These are phyloP conservation scores for Golubevia pallescens DNA, from an alignment of 1,284 basidiomycete species.

Conservation along the genomic window DNA sequence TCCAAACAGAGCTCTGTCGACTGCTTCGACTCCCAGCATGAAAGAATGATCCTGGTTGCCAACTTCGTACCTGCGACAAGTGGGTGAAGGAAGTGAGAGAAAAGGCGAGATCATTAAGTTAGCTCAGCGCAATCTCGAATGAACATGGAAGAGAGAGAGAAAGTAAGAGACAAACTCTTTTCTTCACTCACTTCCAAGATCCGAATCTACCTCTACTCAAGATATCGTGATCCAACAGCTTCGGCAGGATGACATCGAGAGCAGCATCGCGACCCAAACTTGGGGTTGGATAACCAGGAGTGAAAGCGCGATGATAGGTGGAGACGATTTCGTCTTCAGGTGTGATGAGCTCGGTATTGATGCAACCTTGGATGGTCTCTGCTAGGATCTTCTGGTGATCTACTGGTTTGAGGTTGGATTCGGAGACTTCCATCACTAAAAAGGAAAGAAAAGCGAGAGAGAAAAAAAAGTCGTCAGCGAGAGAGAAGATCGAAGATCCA, in stretches of 20 bases:
- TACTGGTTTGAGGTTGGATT: constrained; percentile 62
- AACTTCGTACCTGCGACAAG: constrained; percentile 43
- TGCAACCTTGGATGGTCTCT: constrained; percentile 62
- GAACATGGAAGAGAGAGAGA: too few species aligned
- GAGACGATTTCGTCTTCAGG: constrained; percentile 63
- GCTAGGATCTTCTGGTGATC: constrained; percentile 48
- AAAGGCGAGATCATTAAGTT: neutral
- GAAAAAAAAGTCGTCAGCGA: neutral
- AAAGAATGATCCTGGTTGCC: constrained; percentile 64
- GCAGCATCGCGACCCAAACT: constrained; percentile 58
- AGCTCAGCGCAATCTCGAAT: too few species aligned
- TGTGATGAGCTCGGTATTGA: constrained; percentile 55
- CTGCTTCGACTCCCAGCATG: constrained; percentile 63
- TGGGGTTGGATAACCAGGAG: constrained; percentile 61
- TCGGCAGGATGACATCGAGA: constrained; percentile 48
- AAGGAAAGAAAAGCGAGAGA: neutral
- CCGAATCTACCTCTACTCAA: constrained; percentile 59
- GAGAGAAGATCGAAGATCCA: too few species aligned
- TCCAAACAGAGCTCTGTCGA: constrained; percentile 57
- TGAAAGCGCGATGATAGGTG: constrained; percentile 61
- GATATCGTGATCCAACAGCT: constrained; percentile 49
- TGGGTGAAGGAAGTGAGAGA: neutral
- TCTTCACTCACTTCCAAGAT: constrained; percentile 50
- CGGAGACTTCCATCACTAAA: constrained; percentile 61
- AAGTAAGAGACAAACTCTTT: neutral